Evolutionary conservation across 75 land plant genomes (phyloP).

Genomic region (Azolla pinnata): DNA sequence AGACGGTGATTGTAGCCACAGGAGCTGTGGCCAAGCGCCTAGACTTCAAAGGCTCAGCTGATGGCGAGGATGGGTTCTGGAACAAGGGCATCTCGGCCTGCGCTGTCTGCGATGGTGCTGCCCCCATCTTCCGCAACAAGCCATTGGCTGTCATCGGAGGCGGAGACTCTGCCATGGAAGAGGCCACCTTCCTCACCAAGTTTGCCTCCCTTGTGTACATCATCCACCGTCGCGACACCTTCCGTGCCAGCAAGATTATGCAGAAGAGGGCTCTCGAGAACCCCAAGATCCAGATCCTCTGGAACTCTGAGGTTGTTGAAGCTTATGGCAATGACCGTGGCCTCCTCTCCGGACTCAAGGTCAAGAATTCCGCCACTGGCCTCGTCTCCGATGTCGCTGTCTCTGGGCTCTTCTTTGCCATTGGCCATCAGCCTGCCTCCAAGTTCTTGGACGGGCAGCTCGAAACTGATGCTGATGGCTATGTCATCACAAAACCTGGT

Average conservation of each 20-base stretch:
- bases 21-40: slow-evolving; percentile 88
- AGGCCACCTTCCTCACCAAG: slow-evolving; percentile 84
- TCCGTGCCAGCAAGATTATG: slow-evolving; percentile 96
- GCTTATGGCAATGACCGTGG: slow-evolving; percentile 46
- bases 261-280: slow-evolving; percentile 59
- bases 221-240: slow-evolving; percentile 61
- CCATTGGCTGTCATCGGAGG: slow-evolving; percentile 93
- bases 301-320: slow-evolving; percentile 67
- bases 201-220: slow-evolving; percentile 78
- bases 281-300: slow-evolving; percentile 83
- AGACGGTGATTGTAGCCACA: slow-evolving; percentile 75
- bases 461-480: slow-evolving; percentile 69
- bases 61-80: slow-evolving; percentile 51
- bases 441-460: slow-evolving; percentile 81
- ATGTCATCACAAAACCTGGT: slow-evolving; percentile 76
- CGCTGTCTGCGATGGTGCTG: slow-evolving; percentile 94
- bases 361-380: slow-evolving; percentile 56
- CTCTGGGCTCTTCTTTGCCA: slow-evolving; percentile 86
- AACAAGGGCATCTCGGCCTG: slow-evolving; percentile 89
- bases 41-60: slow-evolving; percentile 56
- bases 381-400: slow-evolving; percentile 48
- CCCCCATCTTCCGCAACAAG: slow-evolving; percentile 74
- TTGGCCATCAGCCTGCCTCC: slow-evolving; percentile 95
- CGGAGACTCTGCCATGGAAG: slow-evolving; percentile 98
- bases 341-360: slow-evolving; percentile 47